phyloP scores from a whole-genome alignment of 768 basidiomycete genomes.

The Naganishia friedmannii region DNA sequence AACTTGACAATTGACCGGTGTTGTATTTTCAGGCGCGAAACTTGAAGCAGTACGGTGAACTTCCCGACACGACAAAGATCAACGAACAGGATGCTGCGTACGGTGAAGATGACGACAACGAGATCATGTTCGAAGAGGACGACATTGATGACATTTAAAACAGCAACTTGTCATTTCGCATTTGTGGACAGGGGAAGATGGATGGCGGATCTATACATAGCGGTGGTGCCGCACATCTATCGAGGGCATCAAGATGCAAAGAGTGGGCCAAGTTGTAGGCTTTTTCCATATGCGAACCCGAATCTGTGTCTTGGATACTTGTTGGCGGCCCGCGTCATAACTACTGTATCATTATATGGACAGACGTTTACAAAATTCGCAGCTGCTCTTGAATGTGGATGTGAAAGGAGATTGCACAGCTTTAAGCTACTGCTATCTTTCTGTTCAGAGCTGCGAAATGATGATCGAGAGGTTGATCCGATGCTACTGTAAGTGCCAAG shows the following conservation, averaged over 20 bases:
- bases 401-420: too few species aligned
- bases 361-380: conserved; percentile 8
- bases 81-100: conserved; percentile 87
- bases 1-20: conserved; percentile 17
- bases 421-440: too few species aligned
- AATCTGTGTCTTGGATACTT: conserved; percentile 8
- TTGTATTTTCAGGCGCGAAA: conserved; percentile 43
- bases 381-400: background rate
- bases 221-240: background rate
- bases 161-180: background rate
- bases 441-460: too few species aligned
- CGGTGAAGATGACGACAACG: conserved; percentile 48
- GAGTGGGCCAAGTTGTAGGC: conserved; percentile 15
- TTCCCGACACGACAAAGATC: conserved; percentile 93
- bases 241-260: background rate
- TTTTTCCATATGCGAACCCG: conserved; percentile 1
- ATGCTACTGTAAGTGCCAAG: too few species aligned
- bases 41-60: conserved; percentile 97
- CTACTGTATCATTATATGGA: conserved; percentile 24
- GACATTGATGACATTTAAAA: conserved; percentile 51
- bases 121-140: conserved; percentile 52
- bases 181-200: background rate
- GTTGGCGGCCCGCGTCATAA: conserved; percentile 18
- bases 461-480: too few species aligned
- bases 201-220: background rate